Evolutionary conservation across 2,329 filamentous ascomycete genomes (phyloP), one percentile per base, ranked within the genome.

Genomic region (Blumeria graminis): DNA sequence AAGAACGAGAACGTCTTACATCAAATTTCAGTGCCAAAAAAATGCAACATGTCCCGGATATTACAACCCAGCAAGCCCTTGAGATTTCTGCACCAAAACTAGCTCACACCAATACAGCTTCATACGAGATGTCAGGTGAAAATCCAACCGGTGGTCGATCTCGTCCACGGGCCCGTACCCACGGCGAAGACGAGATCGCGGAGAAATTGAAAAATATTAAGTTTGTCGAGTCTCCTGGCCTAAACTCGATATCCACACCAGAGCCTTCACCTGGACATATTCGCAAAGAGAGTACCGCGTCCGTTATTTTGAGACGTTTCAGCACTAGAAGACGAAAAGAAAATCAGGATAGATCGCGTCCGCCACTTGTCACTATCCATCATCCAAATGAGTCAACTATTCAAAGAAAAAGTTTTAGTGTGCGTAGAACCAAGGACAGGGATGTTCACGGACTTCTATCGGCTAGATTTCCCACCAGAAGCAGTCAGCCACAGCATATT

Each of bases 51-150:
- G 70, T 72, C 46, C 71, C 79, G 28, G 72, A 74, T 45, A 75
- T 83, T 51, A 62, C 67, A 14, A 68, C 66, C 41, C 61, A 82
- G 55, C 74, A 77, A 61, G 71, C 92, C 60, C 82, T 85, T 1
- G 86, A 92, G 62, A 78, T 95, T 33, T 74, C 81, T 6, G 77
- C 87, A 14, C 92, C 92, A 3, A 84, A 86, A 63, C 84, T 85
- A 57, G 92, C 89, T 9, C 82, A 95, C 68, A 96, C 89, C 14
- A 96, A 96, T 63, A 74, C 84, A 28, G 77, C 81, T 1, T 72
- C 84, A 1, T 94, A 92, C 65, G 89, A 95, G 67, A 83, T 94
- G 76, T 81, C 86, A 0, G 89, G 89, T 16, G 88, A 94, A 69
- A 89, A 82, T 65, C 82, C 86, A 10, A 92, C 86, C 0, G 86